phyloP scores from a whole-genome alignment of 106 monocot species.

The Xerophyta viscosa region DNA sequence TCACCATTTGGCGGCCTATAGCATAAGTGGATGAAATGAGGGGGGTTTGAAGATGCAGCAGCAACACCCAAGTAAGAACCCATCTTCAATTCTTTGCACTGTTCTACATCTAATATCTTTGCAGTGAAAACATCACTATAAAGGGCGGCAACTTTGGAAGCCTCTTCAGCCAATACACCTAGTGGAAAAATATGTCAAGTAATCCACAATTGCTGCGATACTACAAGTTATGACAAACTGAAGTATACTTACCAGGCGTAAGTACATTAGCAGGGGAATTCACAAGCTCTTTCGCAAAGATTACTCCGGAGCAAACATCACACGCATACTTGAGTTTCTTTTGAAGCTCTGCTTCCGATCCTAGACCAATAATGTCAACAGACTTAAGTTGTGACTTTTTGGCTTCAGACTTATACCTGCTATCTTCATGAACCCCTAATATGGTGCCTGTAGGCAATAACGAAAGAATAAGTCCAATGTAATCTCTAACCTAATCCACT shows the following conservation, averaged over 20 bases:
- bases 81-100: slow-evolving; percentile 91
- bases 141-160: slow-evolving; percentile 65
- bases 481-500: too few species aligned
- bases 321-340: slow-evolving; percentile 69
- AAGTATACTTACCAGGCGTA: slow-evolving; percentile 61
- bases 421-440: slow-evolving; percentile 78
- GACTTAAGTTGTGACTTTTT: slow-evolving; percentile 67
- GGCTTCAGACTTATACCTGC: slow-evolving; percentile 78
- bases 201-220: too few species aligned
- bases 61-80: slow-evolving; percentile 94
- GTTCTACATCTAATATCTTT: slow-evolving; percentile 77
- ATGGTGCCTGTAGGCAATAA: slow-evolving; percentile 46
- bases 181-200: neutral
- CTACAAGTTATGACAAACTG: too few species aligned
- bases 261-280: slow-evolving; percentile 97
- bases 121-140: slow-evolving; percentile 88
- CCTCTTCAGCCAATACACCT: slow-evolving; percentile 90
- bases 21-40: slow-evolving; percentile 88
- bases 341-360: slow-evolving; percentile 63
- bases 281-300: slow-evolving; percentile 88
- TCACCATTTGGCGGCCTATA: slow-evolving; percentile 75
- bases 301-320: slow-evolving; percentile 80
- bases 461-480: neutral
- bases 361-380: slow-evolving; percentile 84
- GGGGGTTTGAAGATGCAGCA: slow-evolving; percentile 87